phyloP scores from a whole-genome alignment of 2,329 filamentous ascomycete species.

The Neofusicoccum cordaticola region DNA sequence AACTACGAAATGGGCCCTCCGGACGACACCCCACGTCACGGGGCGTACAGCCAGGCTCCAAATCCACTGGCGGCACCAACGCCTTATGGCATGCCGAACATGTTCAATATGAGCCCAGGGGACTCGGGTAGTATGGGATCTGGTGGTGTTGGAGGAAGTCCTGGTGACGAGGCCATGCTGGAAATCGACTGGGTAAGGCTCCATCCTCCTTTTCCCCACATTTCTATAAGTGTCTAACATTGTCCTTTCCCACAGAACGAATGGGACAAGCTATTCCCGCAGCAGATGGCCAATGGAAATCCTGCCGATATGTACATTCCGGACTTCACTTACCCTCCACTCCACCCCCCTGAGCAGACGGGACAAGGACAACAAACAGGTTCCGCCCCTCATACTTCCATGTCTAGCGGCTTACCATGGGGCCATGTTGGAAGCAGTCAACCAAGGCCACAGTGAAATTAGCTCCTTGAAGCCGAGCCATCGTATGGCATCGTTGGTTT shows the following conservation, averaged over 20 bases:
- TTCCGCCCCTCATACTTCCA: neutral
- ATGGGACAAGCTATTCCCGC: slow-evolving; percentile 46
- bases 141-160: slow-evolving; percentile 6
- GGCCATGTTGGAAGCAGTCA: neutral
- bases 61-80: neutral
- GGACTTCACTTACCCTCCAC: slow-evolving; percentile 33
- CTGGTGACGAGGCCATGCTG: slow-evolving; percentile 16
- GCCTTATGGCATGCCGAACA: neutral
- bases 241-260: slow-evolving; percentile 36
- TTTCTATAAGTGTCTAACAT: neutral
- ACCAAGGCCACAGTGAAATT: neutral
- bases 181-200: slow-evolving; percentile 17
- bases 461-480: neutral
- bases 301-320: slow-evolving; percentile 32
- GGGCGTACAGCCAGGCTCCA: neutral
- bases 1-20: neutral
- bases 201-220: neutral
- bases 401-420: neutral
- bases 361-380: neutral
- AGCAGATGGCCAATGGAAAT: slow-evolving; percentile 22
- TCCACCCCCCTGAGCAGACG: neutral
- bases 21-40: neutral
- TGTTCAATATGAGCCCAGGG: slow-evolving; percentile 15
- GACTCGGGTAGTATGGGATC: slow-evolving; percentile 10
- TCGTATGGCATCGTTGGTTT: neutral